Evolutionary conservation across 805 yeast species (phyloP).

Genomic region (Suhomyces prunicola): DNA sequence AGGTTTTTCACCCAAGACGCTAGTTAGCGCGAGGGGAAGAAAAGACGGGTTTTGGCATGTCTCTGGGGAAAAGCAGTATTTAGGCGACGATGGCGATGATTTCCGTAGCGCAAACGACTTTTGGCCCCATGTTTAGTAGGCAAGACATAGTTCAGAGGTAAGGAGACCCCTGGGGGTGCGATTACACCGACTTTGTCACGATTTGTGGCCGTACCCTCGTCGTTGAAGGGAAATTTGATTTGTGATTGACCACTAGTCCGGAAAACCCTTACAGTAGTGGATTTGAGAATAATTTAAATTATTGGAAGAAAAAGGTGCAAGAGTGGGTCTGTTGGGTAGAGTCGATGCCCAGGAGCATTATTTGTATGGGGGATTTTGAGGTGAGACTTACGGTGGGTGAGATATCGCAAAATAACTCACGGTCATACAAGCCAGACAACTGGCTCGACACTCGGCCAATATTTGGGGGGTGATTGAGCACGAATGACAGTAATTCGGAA

Average conservation of each 20-base stretch:
- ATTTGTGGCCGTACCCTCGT: constrained; percentile 3
- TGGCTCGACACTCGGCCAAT: no score
- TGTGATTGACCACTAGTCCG: background rate
- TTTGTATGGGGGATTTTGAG: constrained; percentile 1
- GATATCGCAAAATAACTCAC: no score
- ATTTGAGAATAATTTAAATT: background rate
- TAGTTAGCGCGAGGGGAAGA: background rate
- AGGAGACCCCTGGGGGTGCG: background rate
- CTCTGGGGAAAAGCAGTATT: no score
- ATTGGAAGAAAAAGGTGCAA: background rate
- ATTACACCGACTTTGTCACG: background rate
- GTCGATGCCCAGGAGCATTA: background rate
- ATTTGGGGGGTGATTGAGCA: no score
- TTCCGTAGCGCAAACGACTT: background rate
- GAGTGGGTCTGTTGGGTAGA: background rate
- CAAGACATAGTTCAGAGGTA: background rate
- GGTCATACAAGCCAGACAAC: no score
- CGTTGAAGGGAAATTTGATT: constrained; percentile 1
- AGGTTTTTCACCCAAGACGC: constrained; percentile 2
- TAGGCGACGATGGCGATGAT: background rate
- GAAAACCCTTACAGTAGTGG: constrained; percentile 7
- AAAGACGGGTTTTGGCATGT: background rate
- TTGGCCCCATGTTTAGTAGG: background rate
- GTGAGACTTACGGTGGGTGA: background rate
- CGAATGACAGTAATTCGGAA: no score